phyloP scores from a whole-genome alignment of 2,329 filamentous ascomycete genomes.

The Stagonosporopsis tanaceti region DNA sequence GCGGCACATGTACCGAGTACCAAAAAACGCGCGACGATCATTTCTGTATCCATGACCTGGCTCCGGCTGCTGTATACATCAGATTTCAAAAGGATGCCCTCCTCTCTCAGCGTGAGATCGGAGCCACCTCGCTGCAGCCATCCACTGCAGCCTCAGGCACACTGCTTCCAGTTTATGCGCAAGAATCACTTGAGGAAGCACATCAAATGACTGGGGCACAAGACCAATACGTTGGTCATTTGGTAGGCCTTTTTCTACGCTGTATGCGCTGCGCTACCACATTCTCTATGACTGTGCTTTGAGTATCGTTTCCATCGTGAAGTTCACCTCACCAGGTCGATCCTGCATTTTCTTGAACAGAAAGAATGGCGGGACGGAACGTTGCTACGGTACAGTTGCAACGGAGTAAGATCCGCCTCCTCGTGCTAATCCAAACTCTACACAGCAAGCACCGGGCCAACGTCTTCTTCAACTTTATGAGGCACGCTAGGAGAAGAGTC shows the following conservation, averaged over 20 bases:
- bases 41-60: neutral
- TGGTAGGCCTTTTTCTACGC: neutral
- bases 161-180: neutral
- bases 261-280: neutral
- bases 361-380: conserved; percentile 4
- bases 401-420: conserved; percentile 13
- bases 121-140: neutral
- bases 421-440: neutral
- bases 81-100: neutral
- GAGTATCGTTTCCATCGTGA: neutral
- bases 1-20: neutral
- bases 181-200: neutral
- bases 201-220: neutral
- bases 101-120: neutral
- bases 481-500: conserved; percentile 3
- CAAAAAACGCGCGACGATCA: neutral
- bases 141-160: neutral
- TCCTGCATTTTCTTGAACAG: neutral
- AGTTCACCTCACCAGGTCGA: neutral
- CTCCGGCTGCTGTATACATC: neutral
- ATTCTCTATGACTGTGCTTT: neutral
- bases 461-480: conserved; percentile 2
- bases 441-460: conserved; percentile 1
- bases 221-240: neutral
- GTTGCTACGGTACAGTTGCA: neutral